Evolutionary conservation across 2,329 filamentous ascomycete genomes (phyloP), one percentile per base, ranked within the genome.

Genomic region (Aspergillaceae sp.): DNA sequence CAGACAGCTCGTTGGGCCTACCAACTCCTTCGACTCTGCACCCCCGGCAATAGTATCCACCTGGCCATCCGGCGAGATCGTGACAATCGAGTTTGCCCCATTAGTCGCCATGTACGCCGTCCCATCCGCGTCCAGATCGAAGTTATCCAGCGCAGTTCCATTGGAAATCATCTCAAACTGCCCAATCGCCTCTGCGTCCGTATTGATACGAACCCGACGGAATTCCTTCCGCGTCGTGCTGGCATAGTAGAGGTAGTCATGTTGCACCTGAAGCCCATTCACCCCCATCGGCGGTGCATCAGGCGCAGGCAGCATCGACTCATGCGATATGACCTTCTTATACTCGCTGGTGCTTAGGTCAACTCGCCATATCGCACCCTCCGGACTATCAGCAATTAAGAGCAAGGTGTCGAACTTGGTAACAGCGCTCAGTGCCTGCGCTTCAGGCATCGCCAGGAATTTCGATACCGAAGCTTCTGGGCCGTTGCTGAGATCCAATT

Each of bases 1-100:
- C 8, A 49, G 48, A 19, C 46, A 50, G 1, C 51, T 55, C 3
- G 51, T 58, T 2, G 56, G 44, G 2, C 56, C 56, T 3, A 54
- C 49, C n/a, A 58, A 47, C n/a, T 53, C 37, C 1, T 49, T 56
- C 1, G 56, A 58, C 8, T 55, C 44, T 29, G 55, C 52, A 1
- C 53, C 55, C 27, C 56, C 56, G 3, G 53, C 51, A n/a, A 56
- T 52, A 4, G 56, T 44, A 1, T 52, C 47, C 8, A 58, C 52
- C 38, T 58, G 48, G 2, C 56, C 56, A 9, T 40, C 50, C 2
- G 53, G 52, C 2, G 51, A 51, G 34, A 57, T 50, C 8, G 51
- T 55, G 38, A 57, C 52, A 26, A 58, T 52, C 2, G 51, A 54
- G 41, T 58, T 58, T 33, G 57, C 52, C 7, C 55, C 55, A 27